phyloP scores from a whole-genome alignment of 805 yeast species.

The Peterozyma xylosa region DNA sequence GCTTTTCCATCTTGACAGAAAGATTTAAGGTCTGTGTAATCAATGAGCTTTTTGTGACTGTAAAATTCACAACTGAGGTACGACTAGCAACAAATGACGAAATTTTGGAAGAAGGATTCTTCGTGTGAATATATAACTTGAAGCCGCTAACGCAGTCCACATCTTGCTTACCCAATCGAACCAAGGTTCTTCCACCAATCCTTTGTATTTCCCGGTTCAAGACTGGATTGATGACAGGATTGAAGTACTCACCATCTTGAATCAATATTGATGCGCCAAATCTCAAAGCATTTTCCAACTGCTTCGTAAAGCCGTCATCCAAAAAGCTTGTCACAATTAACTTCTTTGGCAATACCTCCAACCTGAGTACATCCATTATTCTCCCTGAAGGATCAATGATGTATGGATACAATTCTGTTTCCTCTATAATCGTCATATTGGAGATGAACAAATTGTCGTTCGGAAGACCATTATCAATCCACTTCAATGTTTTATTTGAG shows the following conservation, averaged over 20 bases:
- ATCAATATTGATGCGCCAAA: conserved; percentile 75
- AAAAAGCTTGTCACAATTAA: conserved; percentile 61
- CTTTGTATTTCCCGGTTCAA: conserved; percentile 51
- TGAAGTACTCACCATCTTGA: conserved; percentile 73
- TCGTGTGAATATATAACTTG: conserved; percentile 51
- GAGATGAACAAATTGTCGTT: conserved; percentile 57
- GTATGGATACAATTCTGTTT: conserved; percentile 35
- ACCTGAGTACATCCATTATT: conserved; percentile 31
- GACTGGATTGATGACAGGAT: conserved; percentile 64
- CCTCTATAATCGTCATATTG: conserved; percentile 48
- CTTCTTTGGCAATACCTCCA: conserved; percentile 23
- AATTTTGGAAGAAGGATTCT: conserved; percentile 39
- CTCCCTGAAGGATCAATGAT: conserved; percentile 68
- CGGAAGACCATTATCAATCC: conserved; percentile 49
- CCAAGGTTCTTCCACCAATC: conserved; percentile 63
- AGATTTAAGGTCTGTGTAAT: conserved; percentile 55
- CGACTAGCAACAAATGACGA: conserved; percentile 56
- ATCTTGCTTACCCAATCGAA: conserved; percentile 52
- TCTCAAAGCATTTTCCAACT: conserved; percentile 70
- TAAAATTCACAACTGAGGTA: conserved; percentile 59
- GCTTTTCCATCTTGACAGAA: conserved; percentile 46
- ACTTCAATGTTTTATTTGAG: conserved; percentile 31
- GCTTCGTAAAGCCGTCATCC: conserved; percentile 57
- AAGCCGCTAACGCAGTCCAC: conserved; percentile 66
- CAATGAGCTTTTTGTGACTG: conserved; percentile 61